Base-by-base conservation (phyloP, 208 protist species). In the Strigomonas culicis region DNA sequence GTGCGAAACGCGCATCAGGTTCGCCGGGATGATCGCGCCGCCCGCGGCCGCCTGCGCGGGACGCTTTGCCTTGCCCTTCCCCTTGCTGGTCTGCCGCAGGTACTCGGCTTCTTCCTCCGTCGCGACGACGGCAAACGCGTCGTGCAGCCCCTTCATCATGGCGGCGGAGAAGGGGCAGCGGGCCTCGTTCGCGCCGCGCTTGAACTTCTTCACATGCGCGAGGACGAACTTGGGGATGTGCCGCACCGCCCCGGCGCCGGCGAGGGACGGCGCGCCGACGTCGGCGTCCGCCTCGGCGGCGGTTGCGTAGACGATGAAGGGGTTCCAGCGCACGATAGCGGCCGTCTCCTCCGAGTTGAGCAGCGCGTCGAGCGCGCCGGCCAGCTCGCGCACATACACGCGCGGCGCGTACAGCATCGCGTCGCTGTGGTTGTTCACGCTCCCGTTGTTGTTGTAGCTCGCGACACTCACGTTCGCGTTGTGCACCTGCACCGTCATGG, bases 1-100 rank as follows among this genome's bases (percentile, higher is more conserved):
- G 70, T 94, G 88, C 22, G 77, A 84, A 46, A 63, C 66, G 11
- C 84, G 81, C 80, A 84, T 89, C 41, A 94, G 68, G 59, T 74
- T 53, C 17, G 88, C 49, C 17, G 88, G 88, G 52, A 94, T 90
- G 47, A 66, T 65, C 17, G 82, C 86, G 51, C 77, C 86, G 10
- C 67, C 59, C 28, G 91, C 57, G 1, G 52, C 43, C 39, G 75
- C 55, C 4, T 66, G 55, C 24, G 76, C 80, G n/a, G 66, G 75
- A 0, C 28, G 39, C 25, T 73, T 71, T 43, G 78, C 80, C 32
- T 74, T 73, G 6, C 73, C 65, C 15, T 80, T 79, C 13, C 68
- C 68, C 57, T 82, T 85, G 34, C 60, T 50, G 44, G 75, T 80
- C 3, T 74, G 47, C 52, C 77, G 79, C 8, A 89, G 3, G 60